Evolutionary conservation across 2,329 filamentous ascomycete species (phyloP), one percentile per base, ranked within the genome.

Genomic region (Talaromyces piceae): DNA sequence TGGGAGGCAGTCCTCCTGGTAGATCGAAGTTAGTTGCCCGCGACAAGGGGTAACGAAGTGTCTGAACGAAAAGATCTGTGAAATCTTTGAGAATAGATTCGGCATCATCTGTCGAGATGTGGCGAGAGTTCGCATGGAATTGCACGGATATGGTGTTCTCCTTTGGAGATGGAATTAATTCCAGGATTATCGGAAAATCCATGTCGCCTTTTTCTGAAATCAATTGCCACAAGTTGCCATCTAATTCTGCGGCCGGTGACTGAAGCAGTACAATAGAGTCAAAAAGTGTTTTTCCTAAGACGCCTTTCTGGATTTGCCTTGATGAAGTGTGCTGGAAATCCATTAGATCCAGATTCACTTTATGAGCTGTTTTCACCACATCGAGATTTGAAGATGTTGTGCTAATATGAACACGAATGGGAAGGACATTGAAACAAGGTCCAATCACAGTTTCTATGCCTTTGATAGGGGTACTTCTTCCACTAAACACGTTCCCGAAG

Each of bases 401-500:
- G 1, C 74, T 68, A 8, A 87, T 54, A 27, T 81, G 69, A 13
- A 82, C 69, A 23, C 88, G 79, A 1, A 90, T 63, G 0, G 91
- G 89, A 11, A 95, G 69, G 0, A 91, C 95, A 63, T 95, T 96
- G 74, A 96, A 95, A 64, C 89, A 95, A 0, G 91, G 91, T 0
- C 88, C 89, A n/a, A 94, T 80, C 5, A 95, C 77, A 3, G 77
- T 73, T 31, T 91, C 83, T 9, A 91, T 73, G 0, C 78, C 79
- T 5, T 85, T 77, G 2, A 91, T 66, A 0, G 80, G 70, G 8
- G 88, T 63, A 0, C 83, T 84, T 6, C 91, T 82, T 1, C 91
- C 90, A 61, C 82, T 91, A 51, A 91, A 78, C 2, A 96, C 84
- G 59, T 88, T 93, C 0, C 91, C 91, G 61, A 96, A 95, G 64